Evolutionary conservation across 169 alveolate genomes (phyloP).

Genomic region (Plasmodium coatneyi): DNA sequence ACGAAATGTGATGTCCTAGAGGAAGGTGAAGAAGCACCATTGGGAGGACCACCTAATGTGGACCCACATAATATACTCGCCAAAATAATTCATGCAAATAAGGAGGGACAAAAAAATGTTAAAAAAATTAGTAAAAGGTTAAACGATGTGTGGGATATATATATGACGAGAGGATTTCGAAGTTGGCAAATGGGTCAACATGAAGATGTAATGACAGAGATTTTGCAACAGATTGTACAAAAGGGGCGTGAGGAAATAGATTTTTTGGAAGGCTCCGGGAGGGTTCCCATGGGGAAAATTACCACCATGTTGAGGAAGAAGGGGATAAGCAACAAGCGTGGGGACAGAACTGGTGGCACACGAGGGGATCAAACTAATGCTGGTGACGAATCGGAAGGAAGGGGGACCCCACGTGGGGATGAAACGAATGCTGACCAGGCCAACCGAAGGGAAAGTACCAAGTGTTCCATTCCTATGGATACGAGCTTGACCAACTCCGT

Average conservation of each 20-base stretch:
- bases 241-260: conserved; percentile 12
- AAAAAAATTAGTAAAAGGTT: conserved; percentile 10
- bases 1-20: background rate
- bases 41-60: conserved; percentile 12
- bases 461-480: background rate
- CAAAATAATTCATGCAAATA: conserved; percentile 7
- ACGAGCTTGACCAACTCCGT: background rate
- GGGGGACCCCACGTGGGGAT: too few relatives aligned
- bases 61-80: conserved; percentile 29
- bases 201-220: conserved; percentile 12
- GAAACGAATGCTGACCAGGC: background rate
- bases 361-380: background rate
- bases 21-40: background rate
- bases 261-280: background rate
- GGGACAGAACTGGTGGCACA: background rate
- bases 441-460: background rate
- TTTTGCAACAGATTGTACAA: background rate
- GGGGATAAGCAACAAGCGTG: background rate
- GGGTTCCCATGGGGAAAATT: background rate
- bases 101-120: background rate
- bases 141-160: conserved; percentile 18
- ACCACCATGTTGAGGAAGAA: background rate
- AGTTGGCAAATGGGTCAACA: conserved; percentile 5
- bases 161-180: background rate
- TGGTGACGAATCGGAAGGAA: background rate